phyloP scores from a whole-genome alignment of 1,284 basidiomycete species.

The Porogramme epimiltina region DNA sequence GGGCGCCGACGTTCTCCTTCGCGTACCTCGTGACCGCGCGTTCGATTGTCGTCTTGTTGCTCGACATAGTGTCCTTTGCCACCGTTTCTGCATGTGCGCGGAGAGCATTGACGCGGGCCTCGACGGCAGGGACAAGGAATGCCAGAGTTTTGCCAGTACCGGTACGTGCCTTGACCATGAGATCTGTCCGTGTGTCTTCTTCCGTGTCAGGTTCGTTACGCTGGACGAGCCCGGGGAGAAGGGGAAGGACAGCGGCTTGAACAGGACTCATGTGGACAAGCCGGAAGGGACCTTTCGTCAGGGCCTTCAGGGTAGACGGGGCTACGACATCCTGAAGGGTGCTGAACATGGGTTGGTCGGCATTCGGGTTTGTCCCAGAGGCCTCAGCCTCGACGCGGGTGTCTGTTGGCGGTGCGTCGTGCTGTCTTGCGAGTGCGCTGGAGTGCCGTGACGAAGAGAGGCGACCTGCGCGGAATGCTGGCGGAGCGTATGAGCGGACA shows the following conservation, averaged over 20 bases:
- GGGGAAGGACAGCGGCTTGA: slow-evolving; percentile 78
- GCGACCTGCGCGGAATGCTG: slow-evolving; percentile 19
- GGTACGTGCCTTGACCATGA: slow-evolving; percentile 87
- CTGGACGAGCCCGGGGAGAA: slow-evolving; percentile 59
- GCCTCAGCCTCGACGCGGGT: no score
- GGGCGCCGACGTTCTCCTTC: slow-evolving; percentile 62
- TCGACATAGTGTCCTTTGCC: slow-evolving; percentile 39
- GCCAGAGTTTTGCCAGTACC: slow-evolving; percentile 93
- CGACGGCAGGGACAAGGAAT: slow-evolving; percentile 89
- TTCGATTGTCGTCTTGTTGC: slow-evolving; percentile 34
- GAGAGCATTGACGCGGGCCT: slow-evolving; percentile 64
- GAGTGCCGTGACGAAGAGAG: slow-evolving; percentile 6
- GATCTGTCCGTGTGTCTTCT: slow-evolving; percentile 49
- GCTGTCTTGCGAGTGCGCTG: background rate
- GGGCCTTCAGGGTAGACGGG: slow-evolving; percentile 57
- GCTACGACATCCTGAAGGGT: slow-evolving; percentile 45
- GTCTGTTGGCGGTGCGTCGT: no score
- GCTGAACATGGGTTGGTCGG: slow-evolving; percentile 37
- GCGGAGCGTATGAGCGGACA: background rate
- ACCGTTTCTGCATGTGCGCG: slow-evolving; percentile 42
- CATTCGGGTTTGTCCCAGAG: no score
- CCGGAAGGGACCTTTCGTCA: slow-evolving; percentile 71
- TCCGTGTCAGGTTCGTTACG: slow-evolving; percentile 43
- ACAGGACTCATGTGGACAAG: slow-evolving; percentile 83
- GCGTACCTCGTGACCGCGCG: slow-evolving; percentile 40